Evolutionary conservation across 805 yeast species (phyloP), one percentile per base, ranked within the genome.

Genomic region (Candida parachauliodes): DNA sequence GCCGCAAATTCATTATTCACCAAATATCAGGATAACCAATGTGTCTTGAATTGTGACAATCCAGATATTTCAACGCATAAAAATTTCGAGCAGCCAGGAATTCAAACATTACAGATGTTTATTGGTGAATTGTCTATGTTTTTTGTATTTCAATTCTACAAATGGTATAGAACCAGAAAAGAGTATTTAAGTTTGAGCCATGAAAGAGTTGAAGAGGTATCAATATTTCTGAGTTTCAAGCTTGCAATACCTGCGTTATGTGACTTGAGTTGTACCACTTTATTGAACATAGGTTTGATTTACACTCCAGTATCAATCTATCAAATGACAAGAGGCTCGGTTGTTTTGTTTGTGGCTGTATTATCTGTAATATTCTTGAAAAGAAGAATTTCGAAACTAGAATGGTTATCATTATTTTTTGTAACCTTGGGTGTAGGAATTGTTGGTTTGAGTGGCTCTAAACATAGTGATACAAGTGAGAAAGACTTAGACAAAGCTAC

Each of bases 241-340:
- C 55, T 64, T 37, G 59, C 84, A 0, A 54, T 81, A 30, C 93
- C 93, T 1, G 76, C 93, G 1, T 52, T 73, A 7, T 82, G 88
- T 58, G 94, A 85, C 55, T 67, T 84, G 34, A 49, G 72, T 25
- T 91, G 82, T 3, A 85, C 94, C 1, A 84, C 93, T 0, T 59
- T 85, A 46, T 71, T 84, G 78, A 81, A 84, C 49, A 55, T 83
- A n/a, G 93, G 93, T 0, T 65, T 85, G 43, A 55, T 83, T 17
- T 79, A 78, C 57, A 79, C 81, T 1, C 91, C 93, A 0, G 93
- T 84, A 7, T 81, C 88, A 1, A 73, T 84, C 34, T 85, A 83
- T 57, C 94, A 85, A 55, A 85, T 85, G 94, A 79, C 83, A n/a
- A 66, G 94, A 46, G 93, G 94, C 2, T 76, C 88, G 0, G 62